Evolutionary conservation across 164 flowering plant genomes (phyloP), one percentile per base, ranked within the genome.

Genomic region (Nymphaea colorata): DNA sequence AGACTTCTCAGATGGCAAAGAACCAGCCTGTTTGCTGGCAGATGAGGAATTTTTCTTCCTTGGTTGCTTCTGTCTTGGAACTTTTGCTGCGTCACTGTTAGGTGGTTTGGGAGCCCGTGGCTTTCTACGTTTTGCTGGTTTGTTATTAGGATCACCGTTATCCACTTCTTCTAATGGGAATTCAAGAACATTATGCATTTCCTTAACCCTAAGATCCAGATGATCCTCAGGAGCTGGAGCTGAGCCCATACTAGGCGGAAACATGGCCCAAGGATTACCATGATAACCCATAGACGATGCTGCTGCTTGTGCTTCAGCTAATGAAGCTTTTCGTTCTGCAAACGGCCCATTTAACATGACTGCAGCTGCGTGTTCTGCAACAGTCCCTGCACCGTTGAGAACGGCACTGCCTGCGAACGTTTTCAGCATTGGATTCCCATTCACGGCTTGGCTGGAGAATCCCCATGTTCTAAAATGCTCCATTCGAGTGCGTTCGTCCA

Each of bases 11-110:
- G 12, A 15, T 8, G 57, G 14, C 8, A 51, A 15, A 4, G 57
- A 51, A 51, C 14, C 57, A 8, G 12, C 57, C 57, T 51, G 12
- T 51, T 51, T 51, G 57, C 57, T 7, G 57, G 57, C 14, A 51
- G 57, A 51, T 51, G 14, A 10, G 14, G 57, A 51, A 5, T 51
- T 51, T 51, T 51, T 51, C 15, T 51, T 51, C 57, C 57, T 51
- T 51, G 57, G 57, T 51, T 51, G 8, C 57, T 51, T 51, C 14
- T 3, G 8, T 15, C 14, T 51, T 51, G 14, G 69, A 68, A 66
- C 51, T 47, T 69, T 61, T 66, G 65, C 66, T 66, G 66, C 15
- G 61, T 66, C 41, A 61, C 65, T 3, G 66, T 43, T 42, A 59
- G 60, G 15, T 66, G 69, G 44, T 44, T 66, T 45, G 66, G 62